Evolutionary conservation across 495 filamentous ascomycete genomes (phyloP).

Genomic region (Trichoderma asperelloides): DNA sequence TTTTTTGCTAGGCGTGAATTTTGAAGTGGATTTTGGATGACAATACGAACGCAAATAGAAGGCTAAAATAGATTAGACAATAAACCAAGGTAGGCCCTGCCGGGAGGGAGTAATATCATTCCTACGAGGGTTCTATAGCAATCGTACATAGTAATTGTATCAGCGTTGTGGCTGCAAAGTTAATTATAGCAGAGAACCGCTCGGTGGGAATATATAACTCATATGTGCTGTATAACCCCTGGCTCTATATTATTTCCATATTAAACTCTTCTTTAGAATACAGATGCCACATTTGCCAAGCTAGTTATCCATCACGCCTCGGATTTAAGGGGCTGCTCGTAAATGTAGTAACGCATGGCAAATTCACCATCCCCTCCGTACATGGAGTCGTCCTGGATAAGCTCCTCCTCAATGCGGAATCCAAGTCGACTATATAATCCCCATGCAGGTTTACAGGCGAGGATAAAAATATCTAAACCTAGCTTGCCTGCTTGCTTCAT

Average conservation of each 20-base stretch:
- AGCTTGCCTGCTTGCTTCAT: conserved; percentile 13
- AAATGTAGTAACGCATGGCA: conserved; percentile 19
- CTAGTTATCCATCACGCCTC: neutral
- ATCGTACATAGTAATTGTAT: too few species aligned
- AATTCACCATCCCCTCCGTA: conserved; percentile 20
- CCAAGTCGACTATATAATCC: conserved; percentile 23
- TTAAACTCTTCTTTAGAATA: too few species aligned
- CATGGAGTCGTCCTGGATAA: conserved; percentile 25
- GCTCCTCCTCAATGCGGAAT: conserved; percentile 17
- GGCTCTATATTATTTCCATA: too few species aligned
- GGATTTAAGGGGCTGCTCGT: neutral
- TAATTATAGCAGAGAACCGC: too few species aligned
- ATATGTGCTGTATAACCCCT: too few species aligned
- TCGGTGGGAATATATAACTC: too few species aligned
- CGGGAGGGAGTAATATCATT: neutral
- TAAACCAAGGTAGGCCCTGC: neutral
- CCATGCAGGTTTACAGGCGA: conserved; percentile 19
- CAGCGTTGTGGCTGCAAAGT: too few species aligned
- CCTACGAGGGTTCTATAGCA: too few species aligned
- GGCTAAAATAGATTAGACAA: neutral
- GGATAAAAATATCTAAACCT: conserved; percentile 17
- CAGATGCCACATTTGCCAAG: too few species aligned
- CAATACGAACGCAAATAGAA: neutral
- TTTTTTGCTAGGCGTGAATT: too few species aligned
- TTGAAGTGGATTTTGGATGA: too few species aligned